Conservation (phyloP, 2,329 filamentous ascomycete genomes). For the Dactylonectria macrodidyma region DNA sequence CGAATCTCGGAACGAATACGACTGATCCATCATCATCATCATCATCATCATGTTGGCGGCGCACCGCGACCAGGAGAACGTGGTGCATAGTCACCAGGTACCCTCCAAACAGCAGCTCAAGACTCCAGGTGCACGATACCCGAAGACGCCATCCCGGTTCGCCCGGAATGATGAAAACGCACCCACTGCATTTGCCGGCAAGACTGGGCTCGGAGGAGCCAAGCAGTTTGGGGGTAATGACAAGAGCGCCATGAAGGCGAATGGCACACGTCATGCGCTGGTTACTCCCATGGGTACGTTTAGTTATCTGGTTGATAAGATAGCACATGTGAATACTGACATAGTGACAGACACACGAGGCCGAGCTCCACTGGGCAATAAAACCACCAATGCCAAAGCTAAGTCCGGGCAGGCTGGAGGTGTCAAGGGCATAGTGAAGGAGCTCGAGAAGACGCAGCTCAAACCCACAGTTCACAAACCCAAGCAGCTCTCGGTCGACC, state of each 20-base stretch:
- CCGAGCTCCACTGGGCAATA: slow-evolving; percentile 89
- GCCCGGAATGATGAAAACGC: slow-evolving; percentile 90
- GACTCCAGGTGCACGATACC: slow-evolving; percentile 82
- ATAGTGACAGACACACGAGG: slow-evolving; percentile 61
- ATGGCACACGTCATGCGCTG: slow-evolving; percentile 68
- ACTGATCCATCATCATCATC: slow-evolving; percentile 16
- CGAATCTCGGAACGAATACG: slow-evolving; percentile 16
- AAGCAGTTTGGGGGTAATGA: slow-evolving; percentile 68
- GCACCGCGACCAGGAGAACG: slow-evolving; percentile 89
- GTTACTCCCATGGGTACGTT: slow-evolving; percentile 85
- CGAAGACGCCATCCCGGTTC: slow-evolving; percentile 87
- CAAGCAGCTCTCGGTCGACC: slow-evolving; percentile 68
- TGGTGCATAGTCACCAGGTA: slow-evolving; percentile 81
- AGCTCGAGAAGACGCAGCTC: slow-evolving; percentile 73
- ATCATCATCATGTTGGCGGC: slow-evolving; percentile 77
- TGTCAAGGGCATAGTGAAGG: slow-evolving; percentile 71
- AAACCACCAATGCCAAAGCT: slow-evolving; percentile 95
- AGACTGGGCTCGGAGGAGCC: slow-evolving; percentile 64
- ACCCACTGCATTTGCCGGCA: slow-evolving; percentile 54
- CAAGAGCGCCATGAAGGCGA: slow-evolving; percentile 65
- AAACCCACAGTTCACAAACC: slow-evolving; percentile 74
- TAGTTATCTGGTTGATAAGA: neutral
- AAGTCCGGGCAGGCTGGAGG: slow-evolving; percentile 76
- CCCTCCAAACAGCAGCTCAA: slow-evolving; percentile 85
- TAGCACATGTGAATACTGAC: slow-evolving; percentile 28